Evolutionary conservation across 768 basidiomycete genomes (phyloP).

Genomic region (Lactarius evosmus): DNA sequence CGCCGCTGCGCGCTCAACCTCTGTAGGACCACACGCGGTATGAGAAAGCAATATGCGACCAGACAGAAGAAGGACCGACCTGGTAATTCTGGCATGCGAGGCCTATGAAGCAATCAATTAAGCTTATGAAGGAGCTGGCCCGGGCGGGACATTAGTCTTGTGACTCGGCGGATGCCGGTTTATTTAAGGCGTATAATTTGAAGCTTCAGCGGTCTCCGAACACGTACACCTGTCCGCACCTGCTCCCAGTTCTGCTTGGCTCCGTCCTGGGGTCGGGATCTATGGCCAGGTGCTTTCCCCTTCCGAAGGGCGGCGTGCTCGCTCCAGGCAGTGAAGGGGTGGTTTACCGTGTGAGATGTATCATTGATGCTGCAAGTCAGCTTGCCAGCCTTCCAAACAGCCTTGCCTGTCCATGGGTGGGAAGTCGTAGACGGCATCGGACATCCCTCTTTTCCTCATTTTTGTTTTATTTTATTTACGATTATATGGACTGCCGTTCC

Average conservation of each 20-base stretch:
- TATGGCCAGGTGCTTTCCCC: slow-evolving; percentile 33
- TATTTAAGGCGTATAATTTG: no score
- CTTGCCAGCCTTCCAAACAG: slow-evolving; percentile 22
- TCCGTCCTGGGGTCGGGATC: slow-evolving; percentile 29
- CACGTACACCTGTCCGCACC: slow-evolving; percentile 47
- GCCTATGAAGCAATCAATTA: background rate
- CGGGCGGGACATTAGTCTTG: no score
- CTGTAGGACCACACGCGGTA: slow-evolving; percentile 35
- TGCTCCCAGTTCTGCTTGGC: slow-evolving; percentile 31
- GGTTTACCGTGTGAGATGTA: slow-evolving; percentile 35
- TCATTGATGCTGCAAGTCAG: slow-evolving; percentile 31
- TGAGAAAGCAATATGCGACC: background rate
- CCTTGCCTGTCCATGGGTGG: slow-evolving; percentile 21
- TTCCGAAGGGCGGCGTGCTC: slow-evolving; percentile 28
- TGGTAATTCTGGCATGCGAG: slow-evolving; percentile 24
- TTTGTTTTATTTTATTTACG: background rate
- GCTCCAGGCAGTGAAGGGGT: slow-evolving; percentile 35
- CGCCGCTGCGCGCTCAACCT: slow-evolving; percentile 66
- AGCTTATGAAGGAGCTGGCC: no score
- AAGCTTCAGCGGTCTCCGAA: no score
- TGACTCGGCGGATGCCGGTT: slow-evolving; percentile 7
- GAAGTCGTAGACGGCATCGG: slow-evolving; percentile 34
- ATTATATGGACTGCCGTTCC: background rate
- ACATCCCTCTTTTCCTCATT: slow-evolving; percentile 22
- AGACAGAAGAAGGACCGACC: slow-evolving; percentile 6